A percentile compares a stretch with the other conserved stretches of the same genome.
Evolutionary conservation across 1,284 basidiomycete species (phyloP).

Genomic region (Melampsora larici-populina): DNA sequence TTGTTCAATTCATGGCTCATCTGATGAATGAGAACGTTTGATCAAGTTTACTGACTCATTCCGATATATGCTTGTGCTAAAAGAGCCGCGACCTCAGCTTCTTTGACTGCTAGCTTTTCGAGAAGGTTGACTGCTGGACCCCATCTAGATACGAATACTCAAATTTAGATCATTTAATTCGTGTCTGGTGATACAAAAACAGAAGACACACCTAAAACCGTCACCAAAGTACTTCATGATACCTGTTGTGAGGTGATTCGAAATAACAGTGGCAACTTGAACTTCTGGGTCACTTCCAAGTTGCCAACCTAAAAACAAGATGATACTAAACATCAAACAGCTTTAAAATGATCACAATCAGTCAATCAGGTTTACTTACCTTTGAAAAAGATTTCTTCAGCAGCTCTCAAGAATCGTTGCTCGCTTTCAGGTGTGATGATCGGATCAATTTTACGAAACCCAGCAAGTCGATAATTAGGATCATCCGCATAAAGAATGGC

Average conservation of each 20-base stretch:
- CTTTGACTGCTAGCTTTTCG: slow-evolving; percentile 77
- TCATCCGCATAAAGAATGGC: slow-evolving; percentile 94
- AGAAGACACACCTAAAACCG: slow-evolving; percentile 65
- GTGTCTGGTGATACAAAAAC: neutral
- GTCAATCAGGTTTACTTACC: slow-evolving; percentile 58
- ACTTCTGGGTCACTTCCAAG: slow-evolving; percentile 97
- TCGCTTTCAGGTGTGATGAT: slow-evolving; percentile 87
- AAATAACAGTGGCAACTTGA: slow-evolving; percentile 95
- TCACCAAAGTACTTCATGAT: slow-evolving; percentile 97
- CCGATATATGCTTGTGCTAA: slow-evolving; percentile 88
- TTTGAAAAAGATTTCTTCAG: slow-evolving; percentile 84
- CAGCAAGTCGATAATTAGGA: slow-evolving; percentile 81
- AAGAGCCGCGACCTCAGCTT: slow-evolving; percentile 84
- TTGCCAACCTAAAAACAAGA: slow-evolving; percentile 78
- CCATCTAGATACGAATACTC: slow-evolving; percentile 40
- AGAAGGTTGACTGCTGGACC: slow-evolving; percentile 90
- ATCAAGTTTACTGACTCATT: slow-evolving; percentile 71
- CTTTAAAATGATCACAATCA: neutral
- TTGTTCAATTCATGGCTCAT: neutral
- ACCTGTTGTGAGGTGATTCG: slow-evolving; percentile 90
- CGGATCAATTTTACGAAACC: slow-evolving; percentile 92
- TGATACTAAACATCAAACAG: neutral
- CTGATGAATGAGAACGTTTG: neutral
- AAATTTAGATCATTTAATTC: neutral
- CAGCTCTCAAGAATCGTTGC: slow-evolving; percentile 81